phyloP scores from a whole-genome alignment of 768 basidiomycete genomes.

The Trametes elegans region DNA sequence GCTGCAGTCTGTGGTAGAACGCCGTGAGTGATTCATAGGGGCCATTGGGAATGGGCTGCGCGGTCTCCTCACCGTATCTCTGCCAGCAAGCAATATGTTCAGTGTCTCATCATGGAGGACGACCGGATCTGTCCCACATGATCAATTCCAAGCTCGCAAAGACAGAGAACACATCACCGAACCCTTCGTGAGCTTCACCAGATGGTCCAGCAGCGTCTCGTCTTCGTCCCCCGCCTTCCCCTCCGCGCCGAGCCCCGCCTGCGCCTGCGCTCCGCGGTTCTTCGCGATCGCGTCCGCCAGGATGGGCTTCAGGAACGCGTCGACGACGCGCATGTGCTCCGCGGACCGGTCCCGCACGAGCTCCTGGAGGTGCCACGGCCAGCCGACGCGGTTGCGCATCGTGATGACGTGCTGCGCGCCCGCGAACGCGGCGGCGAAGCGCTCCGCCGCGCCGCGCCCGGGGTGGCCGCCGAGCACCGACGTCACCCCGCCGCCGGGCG shows the following conservation, averaged over 20 bases:
- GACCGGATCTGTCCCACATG: constrained; percentile 23
- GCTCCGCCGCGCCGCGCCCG: constrained; percentile 6
- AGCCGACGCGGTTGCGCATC: constrained; percentile 30
- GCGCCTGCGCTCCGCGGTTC: constrained; percentile 1
- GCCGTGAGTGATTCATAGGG: no score
- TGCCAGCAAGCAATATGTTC: constrained; percentile 36
- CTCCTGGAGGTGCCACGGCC: constrained; percentile 42
- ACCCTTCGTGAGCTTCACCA: constrained; percentile 41
- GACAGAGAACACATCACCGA: neutral
- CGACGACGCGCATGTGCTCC: constrained; percentile 37
- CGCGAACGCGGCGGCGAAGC: constrained; percentile 30
- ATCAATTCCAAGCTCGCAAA: neutral
- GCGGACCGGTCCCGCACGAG: constrained; percentile 32
- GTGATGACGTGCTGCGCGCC: constrained; percentile 32
- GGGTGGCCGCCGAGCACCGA: no score
- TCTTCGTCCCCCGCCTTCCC: constrained; percentile 24
- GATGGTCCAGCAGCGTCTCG: constrained; percentile 42
- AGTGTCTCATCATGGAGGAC: constrained; percentile 34
- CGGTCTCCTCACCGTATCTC: constrained; percentile 34
- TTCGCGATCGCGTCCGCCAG: constrained; percentile 29
- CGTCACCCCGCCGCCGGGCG: no score
- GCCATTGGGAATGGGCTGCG: neutral
- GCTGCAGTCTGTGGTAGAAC: constrained; percentile 28
- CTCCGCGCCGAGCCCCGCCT: neutral
- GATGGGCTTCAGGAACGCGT: constrained; percentile 40